A percentile compares a stretch with the other conserved stretches of the same genome.
phyloP scores from a whole-genome alignment of 129 eudicot species.

The Ambrosia trifida region DNA sequence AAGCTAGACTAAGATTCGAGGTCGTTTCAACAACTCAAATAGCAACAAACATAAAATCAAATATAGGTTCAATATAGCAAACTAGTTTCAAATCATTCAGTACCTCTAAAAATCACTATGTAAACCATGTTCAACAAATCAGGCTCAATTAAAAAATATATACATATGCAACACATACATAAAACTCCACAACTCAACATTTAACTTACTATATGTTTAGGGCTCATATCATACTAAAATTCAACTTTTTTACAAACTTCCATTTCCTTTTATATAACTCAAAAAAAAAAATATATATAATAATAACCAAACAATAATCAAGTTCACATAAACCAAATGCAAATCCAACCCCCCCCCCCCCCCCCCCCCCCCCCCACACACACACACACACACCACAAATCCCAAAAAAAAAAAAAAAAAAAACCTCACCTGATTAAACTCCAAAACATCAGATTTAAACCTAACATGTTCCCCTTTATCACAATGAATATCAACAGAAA shows the following conservation, averaged over 20 bases:
- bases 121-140: not conserved
- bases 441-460: constrained; percentile 88
- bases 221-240: not conserved
- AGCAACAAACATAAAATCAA: not conserved
- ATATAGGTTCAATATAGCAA: constrained; percentile 7
- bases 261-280: not conserved
- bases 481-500: constrained; percentile 70
- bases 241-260: not conserved
- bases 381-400: too few relatives aligned
- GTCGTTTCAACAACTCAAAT: not conserved
- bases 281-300: too few relatives aligned
- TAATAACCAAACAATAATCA: too few relatives aligned
- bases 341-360: too few relatives aligned
- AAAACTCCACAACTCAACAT: constrained; percentile 2
- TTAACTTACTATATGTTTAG: not conserved
- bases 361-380: too few relatives aligned
- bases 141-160: not conserved
- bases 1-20: not conserved
- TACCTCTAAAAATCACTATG: not conserved
- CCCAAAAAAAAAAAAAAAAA: not conserved
- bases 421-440: constrained; percentile 69
- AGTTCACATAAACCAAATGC: too few relatives aligned
- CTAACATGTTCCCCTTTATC: constrained; percentile 92
- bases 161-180: not conserved
- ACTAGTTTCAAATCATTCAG: not conserved